Conservation (phyloP, 2,329 filamentous ascomycete species). For the Clonostachys rhizophaga region DNA sequence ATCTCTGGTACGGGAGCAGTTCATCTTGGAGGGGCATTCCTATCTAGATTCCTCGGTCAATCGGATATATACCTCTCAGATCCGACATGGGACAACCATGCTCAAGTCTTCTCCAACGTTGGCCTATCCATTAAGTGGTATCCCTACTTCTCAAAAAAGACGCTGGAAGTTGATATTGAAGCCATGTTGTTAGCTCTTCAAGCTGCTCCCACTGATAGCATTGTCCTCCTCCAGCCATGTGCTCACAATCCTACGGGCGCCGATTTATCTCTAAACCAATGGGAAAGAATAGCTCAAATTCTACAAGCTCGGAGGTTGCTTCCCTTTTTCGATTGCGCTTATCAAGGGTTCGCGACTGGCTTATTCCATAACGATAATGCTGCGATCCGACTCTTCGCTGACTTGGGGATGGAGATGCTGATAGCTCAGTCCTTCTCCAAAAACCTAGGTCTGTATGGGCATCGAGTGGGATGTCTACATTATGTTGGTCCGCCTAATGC, state of each 20-base stretch:
- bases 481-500: slow-evolving; percentile 77
- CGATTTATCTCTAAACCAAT: slow-evolving; percentile 89
- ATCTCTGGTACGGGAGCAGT: slow-evolving; percentile 96
- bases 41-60: slow-evolving; percentile 82
- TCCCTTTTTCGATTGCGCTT: slow-evolving; percentile 97
- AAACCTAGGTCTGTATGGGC: slow-evolving; percentile 95
- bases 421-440: slow-evolving; percentile 95
- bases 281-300: slow-evolving; percentile 80
- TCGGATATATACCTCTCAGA: slow-evolving; percentile 83
- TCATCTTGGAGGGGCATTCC: slow-evolving; percentile 90
- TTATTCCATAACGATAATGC: slow-evolving; percentile 80
- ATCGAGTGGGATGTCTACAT: slow-evolving; percentile 95
- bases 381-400: slow-evolving; percentile 91
- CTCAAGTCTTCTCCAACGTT: slow-evolving; percentile 96
- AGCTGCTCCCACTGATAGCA: slow-evolving; percentile 69
- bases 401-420: slow-evolving; percentile 84
- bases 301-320: slow-evolving; percentile 80
- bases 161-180: slow-evolving; percentile 86
- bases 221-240: slow-evolving; percentile 91
- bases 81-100: slow-evolving; percentile 98
- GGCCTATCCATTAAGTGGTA: slow-evolving; percentile 73
- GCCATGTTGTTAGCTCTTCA: slow-evolving; percentile 75
- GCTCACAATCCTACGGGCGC: slow-evolving; percentile 98
- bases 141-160: slow-evolving; percentile 88
- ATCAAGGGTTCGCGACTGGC: slow-evolving; percentile 96